phyloP scores from a whole-genome alignment of 495 filamentous ascomycete genomes.

The Hypomontagnella monticulosa region DNA sequence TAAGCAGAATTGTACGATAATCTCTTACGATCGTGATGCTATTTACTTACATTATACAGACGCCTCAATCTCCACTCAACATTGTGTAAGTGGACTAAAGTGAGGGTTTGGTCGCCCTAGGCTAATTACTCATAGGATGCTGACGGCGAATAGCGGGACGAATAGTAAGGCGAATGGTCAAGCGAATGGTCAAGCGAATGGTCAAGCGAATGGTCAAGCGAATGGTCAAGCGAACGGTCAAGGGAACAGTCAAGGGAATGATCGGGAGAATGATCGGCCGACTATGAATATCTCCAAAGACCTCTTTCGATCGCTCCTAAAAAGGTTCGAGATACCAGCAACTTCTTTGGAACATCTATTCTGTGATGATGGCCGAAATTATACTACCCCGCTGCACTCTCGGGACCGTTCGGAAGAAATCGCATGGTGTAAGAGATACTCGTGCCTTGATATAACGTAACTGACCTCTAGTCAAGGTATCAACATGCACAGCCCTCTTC shows the following conservation, averaged over 20 bases:
- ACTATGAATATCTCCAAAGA: background rate
- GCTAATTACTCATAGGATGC: background rate
- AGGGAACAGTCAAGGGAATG: too few species aligned
- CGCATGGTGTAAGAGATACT: conserved; percentile 1
- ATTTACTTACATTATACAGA: background rate
- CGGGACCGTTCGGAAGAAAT: background rate
- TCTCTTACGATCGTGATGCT: too few species aligned
- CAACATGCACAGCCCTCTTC: background rate
- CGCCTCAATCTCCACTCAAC: background rate
- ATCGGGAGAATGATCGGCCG: background rate
- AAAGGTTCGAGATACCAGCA: conserved; percentile 3
- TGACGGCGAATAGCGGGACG: background rate
- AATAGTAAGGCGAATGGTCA: too few species aligned
- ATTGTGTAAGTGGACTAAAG: background rate
- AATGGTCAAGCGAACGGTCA: too few species aligned
- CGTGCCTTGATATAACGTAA: background rate
- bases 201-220: too few species aligned
- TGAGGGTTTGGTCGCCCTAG: background rate
- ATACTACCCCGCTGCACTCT: background rate
- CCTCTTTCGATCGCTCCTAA: conserved; percentile 3
- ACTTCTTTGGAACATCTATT: background rate
- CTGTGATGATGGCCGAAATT: conserved; percentile 3
- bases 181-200: too few species aligned
- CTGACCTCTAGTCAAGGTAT: conserved; percentile 1
- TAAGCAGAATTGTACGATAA: too few species aligned